Percentiles rank a stretch among this genome's conserved stretches.
phyloP scores from a whole-genome alignment of 1,284 basidiomycete genomes.

The Boletus semigastroideus region DNA sequence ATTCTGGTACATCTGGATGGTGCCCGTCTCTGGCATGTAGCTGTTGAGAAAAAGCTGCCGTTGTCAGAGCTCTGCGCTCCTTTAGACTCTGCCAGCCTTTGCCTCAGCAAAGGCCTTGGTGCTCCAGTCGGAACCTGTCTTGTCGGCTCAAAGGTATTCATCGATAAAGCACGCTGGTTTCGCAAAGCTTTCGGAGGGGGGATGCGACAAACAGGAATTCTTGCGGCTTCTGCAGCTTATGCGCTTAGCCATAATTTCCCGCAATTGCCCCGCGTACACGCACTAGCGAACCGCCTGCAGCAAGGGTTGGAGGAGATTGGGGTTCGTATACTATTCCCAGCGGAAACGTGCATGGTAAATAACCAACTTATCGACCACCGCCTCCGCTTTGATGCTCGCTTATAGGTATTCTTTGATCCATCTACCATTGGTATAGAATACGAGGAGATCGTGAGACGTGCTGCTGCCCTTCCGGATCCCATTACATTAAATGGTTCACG shows the following conservation, averaged over 20 bases:
- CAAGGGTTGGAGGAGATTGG: slow-evolving; percentile 74
- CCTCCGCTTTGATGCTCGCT: slow-evolving; percentile 1
- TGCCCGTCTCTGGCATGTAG: slow-evolving; percentile 94
- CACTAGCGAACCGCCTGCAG: slow-evolving; percentile 70
- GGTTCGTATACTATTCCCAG: slow-evolving; percentile 68
- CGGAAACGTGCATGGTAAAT: slow-evolving; percentile 89
- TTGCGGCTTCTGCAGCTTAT: slow-evolving; percentile 85
- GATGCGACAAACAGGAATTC: slow-evolving; percentile 85
- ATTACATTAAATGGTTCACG: slow-evolving; percentile 72
- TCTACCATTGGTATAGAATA: slow-evolving; percentile 67
- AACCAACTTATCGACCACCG: not conserved
- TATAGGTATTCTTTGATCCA: slow-evolving; percentile 82
- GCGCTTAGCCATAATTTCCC: slow-evolving; percentile 86
- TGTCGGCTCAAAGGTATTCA: slow-evolving; percentile 80
- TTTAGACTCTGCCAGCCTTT: slow-evolving; percentile 91
- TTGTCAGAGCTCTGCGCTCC: slow-evolving; percentile 83
- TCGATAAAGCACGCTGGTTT: slow-evolving; percentile 78
- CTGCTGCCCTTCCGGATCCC: slow-evolving; percentile 61
- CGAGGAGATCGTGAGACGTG: slow-evolving; percentile 63
- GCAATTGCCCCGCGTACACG: slow-evolving; percentile 74
- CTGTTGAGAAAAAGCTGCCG: slow-evolving; percentile 68
- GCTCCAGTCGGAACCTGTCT: slow-evolving; percentile 92
- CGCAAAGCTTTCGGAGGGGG: slow-evolving; percentile 95
- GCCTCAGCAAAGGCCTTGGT: slow-evolving; percentile 94
- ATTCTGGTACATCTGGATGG: slow-evolving; percentile 92